Conservation (phyloP, 345 rosid species). For the Trapa incisa region DNA sequence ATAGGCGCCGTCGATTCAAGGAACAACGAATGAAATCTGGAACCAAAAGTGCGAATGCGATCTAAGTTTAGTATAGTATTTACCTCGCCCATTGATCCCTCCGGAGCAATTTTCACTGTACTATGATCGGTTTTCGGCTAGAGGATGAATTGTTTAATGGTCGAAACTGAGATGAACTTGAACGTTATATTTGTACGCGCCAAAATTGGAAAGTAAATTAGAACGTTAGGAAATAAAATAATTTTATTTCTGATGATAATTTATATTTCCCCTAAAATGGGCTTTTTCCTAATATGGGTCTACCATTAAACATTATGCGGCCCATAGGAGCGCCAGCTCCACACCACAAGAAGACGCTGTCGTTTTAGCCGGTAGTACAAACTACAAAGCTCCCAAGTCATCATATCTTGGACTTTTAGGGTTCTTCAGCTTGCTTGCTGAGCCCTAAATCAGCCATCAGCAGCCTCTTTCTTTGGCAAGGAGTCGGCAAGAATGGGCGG, state of each 20-base stretch:
- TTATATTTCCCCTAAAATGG: too few relatives aligned
- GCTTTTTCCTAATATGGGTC: neutral
- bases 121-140: neutral
- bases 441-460: neutral
- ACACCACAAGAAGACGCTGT: slow-evolving; percentile 9
- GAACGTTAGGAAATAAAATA: too few relatives aligned
- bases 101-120: neutral
- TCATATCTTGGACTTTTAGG: neutral
- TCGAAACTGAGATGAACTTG: neutral
- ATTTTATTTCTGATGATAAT: neutral
- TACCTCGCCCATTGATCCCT: slow-evolving; percentile 22
- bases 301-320: slow-evolving; percentile 6
- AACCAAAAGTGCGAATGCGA: too few relatives aligned
- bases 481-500: slow-evolving; percentile 28
- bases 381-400: neutral
- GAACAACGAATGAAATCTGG: too few relatives aligned
- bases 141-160: slow-evolving; percentile 2
- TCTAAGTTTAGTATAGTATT: too few relatives aligned
- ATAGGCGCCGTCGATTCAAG: neutral
- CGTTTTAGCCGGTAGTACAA: neutral
- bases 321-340: slow-evolving; percentile 8
- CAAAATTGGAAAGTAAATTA: too few relatives aligned
- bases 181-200: neutral
- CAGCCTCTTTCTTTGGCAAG: neutral
- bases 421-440: neutral